phyloP scores from a whole-genome alignment of 176 grass and related monocot genomes.

The Carex myosuroides region DNA sequence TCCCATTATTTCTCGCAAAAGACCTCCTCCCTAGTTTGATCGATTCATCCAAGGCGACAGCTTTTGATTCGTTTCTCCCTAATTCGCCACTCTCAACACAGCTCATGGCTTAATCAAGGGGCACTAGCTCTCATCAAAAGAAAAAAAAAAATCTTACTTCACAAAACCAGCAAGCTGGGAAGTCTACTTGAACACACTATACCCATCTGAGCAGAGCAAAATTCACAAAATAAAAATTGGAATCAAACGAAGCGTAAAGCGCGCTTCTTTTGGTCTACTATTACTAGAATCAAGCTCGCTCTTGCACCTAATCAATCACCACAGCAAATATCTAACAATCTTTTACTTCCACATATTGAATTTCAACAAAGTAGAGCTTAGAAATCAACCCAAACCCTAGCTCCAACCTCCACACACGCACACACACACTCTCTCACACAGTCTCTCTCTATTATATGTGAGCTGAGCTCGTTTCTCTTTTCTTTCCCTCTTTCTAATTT shows the following conservation, averaged over 20 bases:
- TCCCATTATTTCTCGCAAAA: slow-evolving; percentile 19
- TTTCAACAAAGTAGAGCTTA: background rate
- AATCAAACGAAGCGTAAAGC: background rate
- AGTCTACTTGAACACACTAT: background rate
- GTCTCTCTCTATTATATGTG: background rate
- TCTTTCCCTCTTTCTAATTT: background rate
- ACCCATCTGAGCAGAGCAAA: background rate
- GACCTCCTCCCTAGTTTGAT: slow-evolving; percentile 24
- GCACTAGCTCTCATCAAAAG: background rate
- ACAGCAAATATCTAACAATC: slow-evolving; percentile 1
- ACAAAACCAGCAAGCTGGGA: background rate
- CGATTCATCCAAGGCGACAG: slow-evolving; percentile 30
- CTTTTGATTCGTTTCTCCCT: slow-evolving; percentile 10
- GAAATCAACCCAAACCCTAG: background rate
- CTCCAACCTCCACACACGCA: background rate
- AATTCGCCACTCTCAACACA: slow-evolving; percentile 11
- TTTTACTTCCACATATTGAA: slow-evolving; percentile 3
- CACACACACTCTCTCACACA: background rate
- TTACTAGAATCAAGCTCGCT: background rate
- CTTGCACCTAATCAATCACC: background rate
- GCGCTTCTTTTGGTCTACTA: background rate
- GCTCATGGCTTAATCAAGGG: slow-evolving; percentile 8
- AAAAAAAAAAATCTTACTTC: background rate
- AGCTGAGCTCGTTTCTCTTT: background rate
- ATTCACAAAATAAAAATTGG: background rate